A percentile compares a stretch with the other conserved stretches of the same genome.
These are phyloP conservation scores for Begonia fuchsioides DNA, from an alignment of 306 rosid species.

Conservation along the genomic window DNA sequence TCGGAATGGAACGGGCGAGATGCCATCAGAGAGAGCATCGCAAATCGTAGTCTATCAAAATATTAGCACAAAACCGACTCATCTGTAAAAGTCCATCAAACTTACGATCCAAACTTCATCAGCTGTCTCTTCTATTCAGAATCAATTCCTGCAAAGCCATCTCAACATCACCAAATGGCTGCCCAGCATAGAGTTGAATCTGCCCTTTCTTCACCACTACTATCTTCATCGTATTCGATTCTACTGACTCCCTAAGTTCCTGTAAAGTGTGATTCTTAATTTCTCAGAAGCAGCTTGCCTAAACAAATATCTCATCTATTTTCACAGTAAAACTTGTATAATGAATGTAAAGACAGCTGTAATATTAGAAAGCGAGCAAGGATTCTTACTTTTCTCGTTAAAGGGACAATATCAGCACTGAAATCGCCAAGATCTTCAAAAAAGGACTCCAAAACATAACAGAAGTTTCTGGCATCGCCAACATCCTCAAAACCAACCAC, in stretches of 20 bases:
- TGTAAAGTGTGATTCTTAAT: constrained; percentile 8
- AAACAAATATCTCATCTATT: too few species aligned
- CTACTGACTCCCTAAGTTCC: constrained; percentile 55
- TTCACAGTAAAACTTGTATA: too few species aligned
- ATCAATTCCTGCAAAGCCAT: constrained; percentile 39
- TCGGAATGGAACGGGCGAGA: too few species aligned
- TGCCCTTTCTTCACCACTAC: constrained; percentile 68
- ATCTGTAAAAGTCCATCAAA: too few species aligned
- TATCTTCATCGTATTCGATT: constrained; percentile 29
- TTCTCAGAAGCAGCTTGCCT: too few species aligned
- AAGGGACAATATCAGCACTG: constrained; percentile 43
- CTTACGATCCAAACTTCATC: too few species aligned
- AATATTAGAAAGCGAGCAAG: background rate
- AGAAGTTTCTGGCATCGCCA: constrained; percentile 62
- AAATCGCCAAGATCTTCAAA: constrained; percentile 63
- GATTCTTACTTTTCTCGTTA: constrained; percentile 46
- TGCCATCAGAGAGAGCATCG: too few species aligned
- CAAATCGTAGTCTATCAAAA: too few species aligned
- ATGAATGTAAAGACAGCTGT: too few species aligned
- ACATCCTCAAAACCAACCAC: constrained; percentile 70
- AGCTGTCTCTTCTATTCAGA: background rate
- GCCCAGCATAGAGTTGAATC: constrained; percentile 78
- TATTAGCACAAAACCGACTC: too few species aligned
- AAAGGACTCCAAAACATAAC: constrained; percentile 51
- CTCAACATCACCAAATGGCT: constrained; percentile 72